phyloP scores from a whole-genome alignment of 2,329 filamentous ascomycete genomes.

The Eurotiales sp. region DNA sequence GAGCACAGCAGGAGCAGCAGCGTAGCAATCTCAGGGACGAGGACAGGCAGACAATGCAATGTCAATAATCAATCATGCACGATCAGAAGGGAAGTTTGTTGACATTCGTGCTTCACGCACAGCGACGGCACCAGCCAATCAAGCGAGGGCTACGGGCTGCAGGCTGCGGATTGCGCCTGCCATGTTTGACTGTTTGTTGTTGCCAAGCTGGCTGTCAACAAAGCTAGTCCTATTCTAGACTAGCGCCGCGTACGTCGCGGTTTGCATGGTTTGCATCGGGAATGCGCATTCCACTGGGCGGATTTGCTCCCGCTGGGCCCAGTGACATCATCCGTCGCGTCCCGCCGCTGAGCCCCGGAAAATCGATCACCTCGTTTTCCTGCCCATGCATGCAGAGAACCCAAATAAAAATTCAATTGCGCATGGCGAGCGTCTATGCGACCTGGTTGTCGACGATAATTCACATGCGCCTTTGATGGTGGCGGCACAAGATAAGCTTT shows the following conservation, averaged over 20 bases:
- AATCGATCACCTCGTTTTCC: neutral
- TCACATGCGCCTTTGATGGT: slow-evolving; percentile 6
- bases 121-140: slow-evolving; percentile 4
- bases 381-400: neutral
- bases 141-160: neutral
- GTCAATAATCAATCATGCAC: neutral
- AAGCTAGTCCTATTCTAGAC: slow-evolving; percentile 16
- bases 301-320: neutral
- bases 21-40: neutral
- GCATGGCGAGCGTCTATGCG: neutral
- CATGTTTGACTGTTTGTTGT: slow-evolving; percentile 6
- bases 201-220: slow-evolving; percentile 22
- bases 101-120: slow-evolving; percentile 2
- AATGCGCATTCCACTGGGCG: neutral
- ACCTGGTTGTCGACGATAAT: neutral
- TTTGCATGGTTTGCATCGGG: slow-evolving; percentile 17
- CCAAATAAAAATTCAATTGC: neutral
- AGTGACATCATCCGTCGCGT: slow-evolving; percentile 30
- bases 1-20: slow-evolving; percentile 3
- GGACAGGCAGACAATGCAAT: neutral
- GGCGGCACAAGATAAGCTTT: neutral
- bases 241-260: neutral
- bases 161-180: neutral
- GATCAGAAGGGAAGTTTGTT: slow-evolving; percentile 12
- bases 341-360: slow-evolving; percentile 15